Evolutionary conservation across 257 asterid genomes (phyloP).

Genomic region (Solanum corneliomulleri): DNA sequence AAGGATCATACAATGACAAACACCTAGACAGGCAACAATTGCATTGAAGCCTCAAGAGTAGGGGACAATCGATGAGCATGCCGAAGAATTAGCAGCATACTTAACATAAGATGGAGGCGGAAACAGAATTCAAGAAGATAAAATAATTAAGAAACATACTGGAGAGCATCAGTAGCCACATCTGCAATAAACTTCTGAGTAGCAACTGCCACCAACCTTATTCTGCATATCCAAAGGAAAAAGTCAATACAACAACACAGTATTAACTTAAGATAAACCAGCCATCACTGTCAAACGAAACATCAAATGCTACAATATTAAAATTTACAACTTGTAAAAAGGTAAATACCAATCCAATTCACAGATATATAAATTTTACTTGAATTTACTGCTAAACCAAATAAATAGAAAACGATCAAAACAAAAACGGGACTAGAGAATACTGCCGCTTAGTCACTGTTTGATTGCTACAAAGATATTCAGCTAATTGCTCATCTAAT

Average conservation of each 20-base stretch:
- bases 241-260: conserved; percentile 85
- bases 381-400: not conserved
- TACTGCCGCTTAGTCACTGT: not conserved
- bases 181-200: conserved; percentile 97
- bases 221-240: conserved; percentile 47
- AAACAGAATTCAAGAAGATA: not conserved
- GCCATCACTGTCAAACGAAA: not conserved
- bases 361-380: not conserved
- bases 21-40: not conserved
- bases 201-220: conserved; percentile 96
- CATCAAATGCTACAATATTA: not conserved
- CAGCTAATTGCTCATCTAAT: not conserved
- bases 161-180: conserved; percentile 95
- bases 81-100: not conserved
- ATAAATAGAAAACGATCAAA: not conserved
- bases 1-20: not conserved
- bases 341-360: not conserved
- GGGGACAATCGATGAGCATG: not conserved
- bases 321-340: not conserved
- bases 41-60: not conserved
- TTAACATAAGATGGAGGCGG: not conserved
- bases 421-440: not conserved
- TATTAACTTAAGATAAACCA: conserved; percentile 9
- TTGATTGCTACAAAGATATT: not conserved
- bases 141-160: conserved; percentile 33